Conservation (phyloP, 352 stramenopile genomes). For the Phytophthora chlamydospora region DNA sequence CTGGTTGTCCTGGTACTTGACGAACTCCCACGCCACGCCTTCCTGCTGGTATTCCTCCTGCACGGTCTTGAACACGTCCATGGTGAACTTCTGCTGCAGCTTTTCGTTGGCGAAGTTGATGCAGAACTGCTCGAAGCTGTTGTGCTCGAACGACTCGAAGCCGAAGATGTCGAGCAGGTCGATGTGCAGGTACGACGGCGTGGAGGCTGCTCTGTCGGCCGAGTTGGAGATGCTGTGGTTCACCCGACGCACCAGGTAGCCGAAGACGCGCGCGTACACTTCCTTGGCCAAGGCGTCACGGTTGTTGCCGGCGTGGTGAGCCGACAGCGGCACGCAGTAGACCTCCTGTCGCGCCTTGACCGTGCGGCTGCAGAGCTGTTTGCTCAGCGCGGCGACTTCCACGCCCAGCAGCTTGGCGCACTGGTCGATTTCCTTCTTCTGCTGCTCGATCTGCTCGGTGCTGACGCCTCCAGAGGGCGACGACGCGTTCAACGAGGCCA, state of each 20-base stretch:
- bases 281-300: slow-evolving; percentile 96
- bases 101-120: slow-evolving; percentile 97
- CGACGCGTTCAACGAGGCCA: slow-evolving; percentile 50
- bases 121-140: slow-evolving; percentile 96
- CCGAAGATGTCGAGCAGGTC: slow-evolving; percentile 98
- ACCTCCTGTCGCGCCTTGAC: slow-evolving; percentile 85
- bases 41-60: slow-evolving; percentile 85
- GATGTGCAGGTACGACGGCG: slow-evolving; percentile 83
- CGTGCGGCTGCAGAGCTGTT: slow-evolving; percentile 82
- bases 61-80: slow-evolving; percentile 88
- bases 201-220: slow-evolving; percentile 22
- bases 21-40: slow-evolving; percentile 76
- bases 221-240: slow-evolving; percentile 85
- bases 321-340: slow-evolving; percentile 79
- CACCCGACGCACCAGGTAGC: slow-evolving; percentile 92
- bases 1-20: slow-evolving; percentile 91
- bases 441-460: slow-evolving; percentile 47
- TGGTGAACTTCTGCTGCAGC: slow-evolving; percentile 92
- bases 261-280: slow-evolving; percentile 95
- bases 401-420: slow-evolving; percentile 77
- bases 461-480: slow-evolving; percentile 19
- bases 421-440: slow-evolving; percentile 65
- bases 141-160: slow-evolving; percentile 95
- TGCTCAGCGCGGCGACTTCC: slow-evolving; percentile 58
- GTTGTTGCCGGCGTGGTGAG: slow-evolving; percentile 79